Base-by-base conservation (phyloP, 768 basidiomycete species). In the Rhodotorula kratochvilovae region DNA sequence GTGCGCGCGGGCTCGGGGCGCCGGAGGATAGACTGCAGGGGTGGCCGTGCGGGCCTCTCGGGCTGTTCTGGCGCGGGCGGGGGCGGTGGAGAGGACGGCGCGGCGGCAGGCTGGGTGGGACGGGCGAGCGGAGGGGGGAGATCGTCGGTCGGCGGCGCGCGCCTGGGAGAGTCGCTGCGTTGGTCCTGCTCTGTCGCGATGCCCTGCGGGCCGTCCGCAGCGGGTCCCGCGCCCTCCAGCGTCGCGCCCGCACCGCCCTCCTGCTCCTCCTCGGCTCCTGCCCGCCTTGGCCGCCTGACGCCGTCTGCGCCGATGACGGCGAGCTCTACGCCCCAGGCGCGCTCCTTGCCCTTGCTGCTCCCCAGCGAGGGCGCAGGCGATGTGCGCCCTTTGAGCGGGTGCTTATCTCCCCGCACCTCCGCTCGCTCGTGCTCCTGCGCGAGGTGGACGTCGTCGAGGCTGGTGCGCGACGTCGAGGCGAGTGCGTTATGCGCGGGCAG, bases 11-110 rank as follows among this genome's bases (percentile, higher is more conserved):
- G n/a, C 3, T n/a, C 33, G 3, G 65, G 65, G 4, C 48, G 65
- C 39, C 59, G 59, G 33, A 66, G 57, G 19, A 66, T 66, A 23
- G 65, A 59, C 19, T 66, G 65, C 0, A 66, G 57, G 5, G 65
- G 56, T 5, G 57, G 56, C 13, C 64, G 23, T 5, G 48, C 27
- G 16, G 54, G 54, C 17, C 13, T 29, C 11, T 15, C 19, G 12
- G 63, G 39, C 15, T 54, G 54, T 33, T 54, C 15, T 5, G 43
- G 19, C 3, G 63, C 23, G 5, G 50, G n/a, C 43, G 58, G 58
- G n/a, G 17, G 48, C 3, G 48, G 33, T 12, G 12, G 4, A 8
- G 31, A 21, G 35, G 48, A 23, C 6, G 61, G 21, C 46, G 43
- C 29, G 48, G 23, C 46, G 39, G n/a, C n/a, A n/a, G 29, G 62